These are phyloP conservation scores for Penicillium rolfsii DNA, from an alignment of 2,329 filamentous ascomycete species.

Conservation along the genomic window DNA sequence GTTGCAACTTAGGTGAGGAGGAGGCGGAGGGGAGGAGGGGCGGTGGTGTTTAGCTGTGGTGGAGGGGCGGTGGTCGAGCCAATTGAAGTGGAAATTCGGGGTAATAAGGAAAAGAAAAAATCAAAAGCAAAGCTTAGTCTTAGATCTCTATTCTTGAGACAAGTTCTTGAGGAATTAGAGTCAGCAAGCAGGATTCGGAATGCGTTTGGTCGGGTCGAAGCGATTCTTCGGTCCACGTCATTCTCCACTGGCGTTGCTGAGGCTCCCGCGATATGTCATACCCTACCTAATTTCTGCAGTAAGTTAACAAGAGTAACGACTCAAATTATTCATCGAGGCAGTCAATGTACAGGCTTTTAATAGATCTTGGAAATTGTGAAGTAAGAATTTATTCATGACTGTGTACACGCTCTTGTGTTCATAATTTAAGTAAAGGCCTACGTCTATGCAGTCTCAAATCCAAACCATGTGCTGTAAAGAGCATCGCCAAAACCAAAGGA, in stretches of 20 bases:
- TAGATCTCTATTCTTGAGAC: not conserved
- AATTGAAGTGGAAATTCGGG: not conserved
- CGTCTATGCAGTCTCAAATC: slow-evolving; percentile 11
- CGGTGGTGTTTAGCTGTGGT: slow-evolving; percentile 4
- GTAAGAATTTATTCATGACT: not conserved
- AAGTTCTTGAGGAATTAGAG: not conserved
- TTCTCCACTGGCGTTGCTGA: slow-evolving; percentile 28
- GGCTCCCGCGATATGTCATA: slow-evolving; percentile 2
- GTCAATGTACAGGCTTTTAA: no score
- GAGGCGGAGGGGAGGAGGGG: slow-evolving; percentile 4
- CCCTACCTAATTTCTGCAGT: not conserved
- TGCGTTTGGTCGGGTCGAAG: slow-evolving; percentile 7
- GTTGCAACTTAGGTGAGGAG: slow-evolving; percentile 4
- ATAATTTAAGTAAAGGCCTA: slow-evolving; percentile 2
- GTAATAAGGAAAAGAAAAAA: not conserved
- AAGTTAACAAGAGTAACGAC: not conserved
- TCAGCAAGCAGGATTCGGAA: not conserved
- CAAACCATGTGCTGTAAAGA: slow-evolving; percentile 1
- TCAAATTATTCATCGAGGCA: no score
- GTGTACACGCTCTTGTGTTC: slow-evolving; percentile 10
- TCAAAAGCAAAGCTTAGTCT: no score
- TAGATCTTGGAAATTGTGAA: not conserved
- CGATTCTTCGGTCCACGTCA: slow-evolving; percentile 35
- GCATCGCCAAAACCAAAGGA: slow-evolving; percentile 5
- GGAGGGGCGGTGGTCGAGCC: not conserved